These are phyloP conservation scores for Theileria parva DNA, from an alignment of 169 alveolate species.

Conservation along the genomic window DNA sequence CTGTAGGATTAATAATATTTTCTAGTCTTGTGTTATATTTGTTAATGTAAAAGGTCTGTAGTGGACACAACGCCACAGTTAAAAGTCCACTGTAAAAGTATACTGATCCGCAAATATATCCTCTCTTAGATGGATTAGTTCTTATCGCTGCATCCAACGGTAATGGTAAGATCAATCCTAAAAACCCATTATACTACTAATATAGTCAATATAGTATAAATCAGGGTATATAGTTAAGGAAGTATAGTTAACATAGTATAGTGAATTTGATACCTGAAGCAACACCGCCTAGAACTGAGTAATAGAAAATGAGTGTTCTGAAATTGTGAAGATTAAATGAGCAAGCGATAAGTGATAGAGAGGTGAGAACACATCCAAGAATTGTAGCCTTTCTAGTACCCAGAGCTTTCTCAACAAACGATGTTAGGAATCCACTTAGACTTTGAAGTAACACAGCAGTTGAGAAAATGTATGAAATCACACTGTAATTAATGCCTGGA, in stretches of 20 bases:
- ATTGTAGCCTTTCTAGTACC: constrained; percentile 11
- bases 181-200: neutral
- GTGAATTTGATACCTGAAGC: constrained; percentile 20
- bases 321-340: constrained; percentile 26
- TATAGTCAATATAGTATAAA: too few relatives aligned
- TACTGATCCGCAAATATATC: constrained; percentile 36
- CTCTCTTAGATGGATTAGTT: constrained; percentile 34
- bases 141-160: constrained; percentile 49
- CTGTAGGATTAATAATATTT: constrained; percentile 1
- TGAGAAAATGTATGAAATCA: constrained; percentile 25
- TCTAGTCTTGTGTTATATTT: constrained; percentile 2
- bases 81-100: constrained; percentile 41
- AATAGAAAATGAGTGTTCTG: constrained; percentile 20
- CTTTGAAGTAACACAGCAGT: constrained; percentile 42
- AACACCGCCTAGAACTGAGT: constrained; percentile 42
- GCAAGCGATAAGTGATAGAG: constrained; percentile 18
- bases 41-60: constrained; percentile 39
- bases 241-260: too few relatives aligned
- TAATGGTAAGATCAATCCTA: constrained; percentile 50
- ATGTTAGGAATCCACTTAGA: constrained; percentile 47
- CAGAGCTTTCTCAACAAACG: constrained; percentile 10
- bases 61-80: constrained; percentile 20
- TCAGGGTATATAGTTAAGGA: too few relatives aligned
- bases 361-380: constrained; percentile 28
- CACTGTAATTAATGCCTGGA: constrained; percentile 8